A percentile compares a stretch with the other conserved stretches of the same genome.
These are phyloP conservation scores for Talaromyces pinophilus DNA, from an alignment of 2,329 filamentous ascomycete species.

Conservation along the genomic window DNA sequence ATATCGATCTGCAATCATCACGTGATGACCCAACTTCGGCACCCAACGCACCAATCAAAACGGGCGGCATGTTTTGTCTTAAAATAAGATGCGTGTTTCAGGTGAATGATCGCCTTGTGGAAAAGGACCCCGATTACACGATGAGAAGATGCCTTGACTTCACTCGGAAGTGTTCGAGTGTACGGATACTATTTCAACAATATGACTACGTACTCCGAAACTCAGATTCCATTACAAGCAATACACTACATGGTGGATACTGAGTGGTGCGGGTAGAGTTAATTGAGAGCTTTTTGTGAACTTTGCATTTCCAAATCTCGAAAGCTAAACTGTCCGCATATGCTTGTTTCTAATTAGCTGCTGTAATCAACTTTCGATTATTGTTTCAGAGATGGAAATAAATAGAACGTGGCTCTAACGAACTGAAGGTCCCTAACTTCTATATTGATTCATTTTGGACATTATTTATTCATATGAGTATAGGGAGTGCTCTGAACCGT, in stretches of 20 bases:
- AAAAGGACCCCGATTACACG: neutral
- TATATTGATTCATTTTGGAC: neutral
- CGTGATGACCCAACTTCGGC: neutral
- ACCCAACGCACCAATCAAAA: neutral
- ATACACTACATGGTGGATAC: neutral
- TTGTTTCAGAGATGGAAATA: neutral
- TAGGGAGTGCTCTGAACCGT: too few relatives aligned
- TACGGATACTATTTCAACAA: neutral
- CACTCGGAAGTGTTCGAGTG: neutral
- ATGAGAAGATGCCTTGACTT: neutral
- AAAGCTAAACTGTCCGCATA: neutral
- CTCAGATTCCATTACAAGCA: neutral
- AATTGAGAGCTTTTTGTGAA: neutral
- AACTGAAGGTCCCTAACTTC: neutral
- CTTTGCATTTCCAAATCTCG: neutral
- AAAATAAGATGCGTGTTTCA: slow-evolving; percentile 1
- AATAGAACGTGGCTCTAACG: neutral
- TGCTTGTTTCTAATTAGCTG: neutral
- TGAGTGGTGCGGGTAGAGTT: neutral
- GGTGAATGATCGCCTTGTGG: neutral
- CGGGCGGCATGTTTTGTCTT: neutral
- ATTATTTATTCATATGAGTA: neutral
- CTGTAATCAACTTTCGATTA: neutral
- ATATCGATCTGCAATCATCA: slow-evolving; percentile 9
- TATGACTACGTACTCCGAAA: neutral